A percentile compares a stretch with the other conserved stretches of the same genome.
These are phyloP conservation scores for Trypanosoma platydactyli DNA, from an alignment of 208 protist species.

Conservation along the genomic window DNA sequence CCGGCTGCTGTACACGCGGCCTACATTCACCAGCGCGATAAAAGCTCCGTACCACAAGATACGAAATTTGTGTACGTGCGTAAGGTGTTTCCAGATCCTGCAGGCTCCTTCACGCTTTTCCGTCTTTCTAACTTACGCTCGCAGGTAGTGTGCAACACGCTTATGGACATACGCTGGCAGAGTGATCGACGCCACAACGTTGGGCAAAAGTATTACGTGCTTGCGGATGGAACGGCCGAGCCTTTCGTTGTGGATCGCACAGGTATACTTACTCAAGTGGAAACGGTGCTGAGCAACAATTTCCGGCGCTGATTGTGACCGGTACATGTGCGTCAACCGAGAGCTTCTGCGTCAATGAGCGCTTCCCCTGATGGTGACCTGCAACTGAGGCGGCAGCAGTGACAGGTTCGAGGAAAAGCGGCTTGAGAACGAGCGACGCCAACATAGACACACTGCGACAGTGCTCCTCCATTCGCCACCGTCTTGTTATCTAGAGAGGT, in stretches of 20 bases:
- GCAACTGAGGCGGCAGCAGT: too few relatives aligned
- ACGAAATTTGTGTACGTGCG: slow-evolving; percentile 90
- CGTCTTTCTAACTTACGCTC: slow-evolving; percentile 87
- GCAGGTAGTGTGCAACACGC: slow-evolving; percentile 80
- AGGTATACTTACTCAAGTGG: slow-evolving; percentile 74
- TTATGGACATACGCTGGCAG: slow-evolving; percentile 90
- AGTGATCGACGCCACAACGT: slow-evolving; percentile 84
- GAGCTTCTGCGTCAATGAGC: too few relatives aligned
- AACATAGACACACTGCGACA: too few relatives aligned
- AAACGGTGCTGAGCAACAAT: slow-evolving; percentile 78
- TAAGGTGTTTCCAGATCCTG: slow-evolving; percentile 85
- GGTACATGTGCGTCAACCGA: too few relatives aligned
- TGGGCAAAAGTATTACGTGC: slow-evolving; percentile 87
- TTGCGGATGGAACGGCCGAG: slow-evolving; percentile 72
- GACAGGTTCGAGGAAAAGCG: too few relatives aligned
- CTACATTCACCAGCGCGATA: slow-evolving; percentile 78
- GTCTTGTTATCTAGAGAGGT: not conserved
- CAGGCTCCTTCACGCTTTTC: slow-evolving; percentile 76
- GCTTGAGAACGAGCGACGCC: too few relatives aligned
- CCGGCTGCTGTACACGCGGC: slow-evolving; percentile 76
- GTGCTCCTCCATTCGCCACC: too few relatives aligned
- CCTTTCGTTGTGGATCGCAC: slow-evolving; percentile 84
- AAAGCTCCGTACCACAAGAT: slow-evolving; percentile 59
- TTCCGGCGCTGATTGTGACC: slow-evolving; percentile 45
- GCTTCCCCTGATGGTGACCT: too few relatives aligned